These are phyloP conservation scores for Camellia granthamiana DNA, from an alignment of 148 eudicot genomes.

Conservation along the genomic window DNA sequence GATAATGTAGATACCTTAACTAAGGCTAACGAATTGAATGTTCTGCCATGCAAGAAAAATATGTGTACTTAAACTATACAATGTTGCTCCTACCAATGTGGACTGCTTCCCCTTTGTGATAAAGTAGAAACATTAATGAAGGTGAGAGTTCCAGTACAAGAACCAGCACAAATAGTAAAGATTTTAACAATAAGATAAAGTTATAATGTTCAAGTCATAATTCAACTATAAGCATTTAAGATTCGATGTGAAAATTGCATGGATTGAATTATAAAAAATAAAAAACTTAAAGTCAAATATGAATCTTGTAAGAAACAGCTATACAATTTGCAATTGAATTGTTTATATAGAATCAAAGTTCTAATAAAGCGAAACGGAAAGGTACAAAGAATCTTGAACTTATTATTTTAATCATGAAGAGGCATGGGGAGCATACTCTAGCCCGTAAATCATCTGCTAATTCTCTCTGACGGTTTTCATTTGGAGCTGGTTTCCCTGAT, in stretches of 20 bases:
- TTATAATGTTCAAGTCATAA: background rate
- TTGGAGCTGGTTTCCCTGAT: slow-evolving; percentile 74
- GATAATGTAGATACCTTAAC: background rate
- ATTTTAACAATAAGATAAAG: background rate
- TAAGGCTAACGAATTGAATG: background rate
- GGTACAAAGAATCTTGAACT: slow-evolving; percentile 4
- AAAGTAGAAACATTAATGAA: background rate
- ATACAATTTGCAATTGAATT: background rate
- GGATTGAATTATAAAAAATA: background rate
- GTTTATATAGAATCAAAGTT: background rate
- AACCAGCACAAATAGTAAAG: background rate
- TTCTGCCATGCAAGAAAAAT: background rate
- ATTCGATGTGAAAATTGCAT: background rate
- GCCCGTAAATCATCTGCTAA: slow-evolving; percentile 91
- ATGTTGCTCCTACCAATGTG: background rate
- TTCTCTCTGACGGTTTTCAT: slow-evolving; percentile 69
- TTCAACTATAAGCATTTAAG: background rate
- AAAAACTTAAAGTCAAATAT: background rate
- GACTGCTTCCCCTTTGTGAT: background rate
- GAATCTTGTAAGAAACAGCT: background rate
- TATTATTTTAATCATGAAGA: background rate
- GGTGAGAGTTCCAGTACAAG: background rate
- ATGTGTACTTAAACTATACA: no score
- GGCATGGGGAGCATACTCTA: slow-evolving; percentile 38
- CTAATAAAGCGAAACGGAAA: background rate